Evolutionary conservation across 257 asterid species (phyloP).

Genomic region (Nemophila menziesii): DNA sequence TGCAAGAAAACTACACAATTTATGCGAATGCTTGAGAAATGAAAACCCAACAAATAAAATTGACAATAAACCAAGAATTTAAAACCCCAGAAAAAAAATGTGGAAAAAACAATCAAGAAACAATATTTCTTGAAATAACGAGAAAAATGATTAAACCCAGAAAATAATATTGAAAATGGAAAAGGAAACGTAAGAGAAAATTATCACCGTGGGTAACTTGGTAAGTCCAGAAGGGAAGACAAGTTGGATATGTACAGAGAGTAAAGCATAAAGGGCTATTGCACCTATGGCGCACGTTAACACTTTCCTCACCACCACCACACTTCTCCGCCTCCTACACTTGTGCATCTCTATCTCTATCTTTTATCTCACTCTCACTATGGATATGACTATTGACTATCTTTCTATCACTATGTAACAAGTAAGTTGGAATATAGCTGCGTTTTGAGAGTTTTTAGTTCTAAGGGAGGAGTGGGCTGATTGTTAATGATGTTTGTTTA

Average conservation of each 20-base stretch:
- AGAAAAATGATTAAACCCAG: background rate
- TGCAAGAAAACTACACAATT: too few species aligned
- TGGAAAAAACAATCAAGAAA: background rate
- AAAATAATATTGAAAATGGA: background rate
- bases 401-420: background rate
- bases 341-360: slow-evolving; percentile 28
- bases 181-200: slow-evolving; percentile 3
- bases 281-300: slow-evolving; percentile 47
- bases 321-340: slow-evolving; percentile 44
- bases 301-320: slow-evolving; percentile 43
- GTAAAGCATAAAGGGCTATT: slow-evolving; percentile 45
- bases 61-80: background rate
- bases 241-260: slow-evolving; percentile 39
- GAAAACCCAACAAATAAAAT: background rate
- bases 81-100: slow-evolving; percentile 6
- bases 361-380: background rate
- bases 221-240: slow-evolving; percentile 22
- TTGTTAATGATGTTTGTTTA: background rate
- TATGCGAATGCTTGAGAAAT: too few species aligned
- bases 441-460: background rate
- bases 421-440: background rate
- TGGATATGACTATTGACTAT: background rate
- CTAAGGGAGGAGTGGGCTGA: slow-evolving; percentile 2
- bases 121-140: background rate
- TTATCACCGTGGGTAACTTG: slow-evolving; percentile 47